phyloP scores from a whole-genome alignment of 192 early-diverging fungal genomes.

The Entomortierella chlamydospora region DNA sequence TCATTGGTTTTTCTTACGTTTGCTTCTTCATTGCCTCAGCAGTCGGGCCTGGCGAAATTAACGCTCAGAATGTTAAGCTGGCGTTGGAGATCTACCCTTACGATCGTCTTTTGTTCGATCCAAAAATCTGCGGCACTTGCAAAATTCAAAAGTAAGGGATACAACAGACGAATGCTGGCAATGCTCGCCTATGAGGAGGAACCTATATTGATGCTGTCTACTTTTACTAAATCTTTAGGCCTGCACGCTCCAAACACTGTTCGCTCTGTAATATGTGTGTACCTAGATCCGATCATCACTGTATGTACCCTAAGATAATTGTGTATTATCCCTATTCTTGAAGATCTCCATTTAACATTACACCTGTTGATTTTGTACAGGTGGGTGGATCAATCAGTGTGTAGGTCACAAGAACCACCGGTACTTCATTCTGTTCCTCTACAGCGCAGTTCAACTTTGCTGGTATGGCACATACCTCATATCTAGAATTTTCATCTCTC shows the following conservation, averaged over 20 bases:
- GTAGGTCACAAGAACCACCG: constrained; percentile 66
- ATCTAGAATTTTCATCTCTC: constrained; percentile 53
- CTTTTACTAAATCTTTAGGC: too few species aligned
- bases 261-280: constrained; percentile 66
- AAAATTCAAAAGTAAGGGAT: constrained; percentile 59
- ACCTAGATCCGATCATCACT: constrained; percentile 62
- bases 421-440: constrained; percentile 64
- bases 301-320: constrained; percentile 32
- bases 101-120: constrained; percentile 60
- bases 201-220: too few species aligned
- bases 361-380: constrained; percentile 11
- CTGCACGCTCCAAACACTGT: constrained; percentile 68
- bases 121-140: constrained; percentile 65
- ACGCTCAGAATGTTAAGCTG: constrained; percentile 51
- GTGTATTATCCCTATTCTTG: too few species aligned
- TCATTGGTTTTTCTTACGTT: constrained; percentile 59
- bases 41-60: constrained; percentile 60
- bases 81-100: constrained; percentile 58
- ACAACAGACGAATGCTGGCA: background rate
- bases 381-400: constrained; percentile 65
- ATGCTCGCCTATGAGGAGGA: background rate
- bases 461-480: constrained; percentile 61
- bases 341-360: too few species aligned
- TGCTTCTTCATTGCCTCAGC: constrained; percentile 59
- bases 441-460: constrained; percentile 59